phyloP scores from a whole-genome alignment of 2,329 filamentous ascomycete genomes.

The Xylaria multiplex region DNA sequence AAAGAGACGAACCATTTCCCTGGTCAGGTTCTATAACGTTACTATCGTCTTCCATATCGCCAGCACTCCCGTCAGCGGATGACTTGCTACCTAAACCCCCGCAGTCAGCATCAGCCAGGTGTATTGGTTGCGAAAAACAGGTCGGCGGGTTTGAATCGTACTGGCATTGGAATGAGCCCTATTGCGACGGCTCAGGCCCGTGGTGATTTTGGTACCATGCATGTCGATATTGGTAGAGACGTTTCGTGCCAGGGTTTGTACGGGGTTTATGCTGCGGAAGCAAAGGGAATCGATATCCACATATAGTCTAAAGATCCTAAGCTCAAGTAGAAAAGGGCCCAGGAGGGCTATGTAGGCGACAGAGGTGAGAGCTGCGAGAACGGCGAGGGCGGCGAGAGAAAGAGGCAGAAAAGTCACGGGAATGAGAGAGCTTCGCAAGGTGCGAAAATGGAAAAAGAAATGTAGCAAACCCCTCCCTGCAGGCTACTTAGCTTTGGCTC shows the following conservation, averaged over 20 bases:
- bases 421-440: not conserved
- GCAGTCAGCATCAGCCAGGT: slow-evolving; percentile 16
- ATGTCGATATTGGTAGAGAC: slow-evolving; percentile 32
- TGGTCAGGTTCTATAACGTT: slow-evolving; percentile 89
- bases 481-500: not conserved
- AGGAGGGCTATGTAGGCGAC: not conserved
- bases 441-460: slow-evolving; percentile 14
- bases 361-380: not conserved
- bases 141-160: slow-evolving; percentile 34
- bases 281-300: slow-evolving; percentile 8
- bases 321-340: not conserved
- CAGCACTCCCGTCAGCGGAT: slow-evolving; percentile 65
- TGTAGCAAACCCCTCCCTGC: slow-evolving; percentile 22
- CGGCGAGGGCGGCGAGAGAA: not conserved
- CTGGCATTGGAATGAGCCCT: slow-evolving; percentile 47
- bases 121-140: not conserved
- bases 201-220: slow-evolving; percentile 45
- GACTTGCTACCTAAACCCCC: slow-evolving; percentile 45
- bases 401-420: not conserved
- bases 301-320: not conserved
- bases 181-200: slow-evolving; percentile 44
- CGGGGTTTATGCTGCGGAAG: slow-evolving; percentile 1
- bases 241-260: not conserved
- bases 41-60: slow-evolving; percentile 74
- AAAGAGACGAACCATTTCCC: slow-evolving; percentile 78